These are phyloP conservation scores for Nicotiana noctiflora DNA, from an alignment of 257 asterid genomes.

Conservation along the genomic window DNA sequence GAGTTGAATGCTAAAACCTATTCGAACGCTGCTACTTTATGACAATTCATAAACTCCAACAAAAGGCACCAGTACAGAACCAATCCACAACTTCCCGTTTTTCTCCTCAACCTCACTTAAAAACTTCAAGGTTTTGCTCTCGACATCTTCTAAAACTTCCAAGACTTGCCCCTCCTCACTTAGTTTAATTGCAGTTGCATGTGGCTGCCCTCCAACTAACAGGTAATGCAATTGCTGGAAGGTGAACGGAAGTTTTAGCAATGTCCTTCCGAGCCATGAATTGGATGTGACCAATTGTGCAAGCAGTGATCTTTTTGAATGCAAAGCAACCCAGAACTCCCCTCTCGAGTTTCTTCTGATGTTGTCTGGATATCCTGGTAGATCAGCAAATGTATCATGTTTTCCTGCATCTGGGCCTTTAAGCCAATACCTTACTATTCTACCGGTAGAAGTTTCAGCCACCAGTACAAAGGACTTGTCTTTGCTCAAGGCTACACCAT, in stretches of 20 bases:
- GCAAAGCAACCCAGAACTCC: constrained; percentile 70
- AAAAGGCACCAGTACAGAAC: constrained; percentile 57
- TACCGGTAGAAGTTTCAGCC: constrained; percentile 25
- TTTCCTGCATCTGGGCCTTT: constrained; percentile 48
- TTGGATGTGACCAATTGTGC: constrained; percentile 26
- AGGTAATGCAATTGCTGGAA: constrained; percentile 50
- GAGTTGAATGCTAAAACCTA: background rate
- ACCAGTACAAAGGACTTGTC: constrained; percentile 14
- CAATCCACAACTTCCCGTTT: constrained; percentile 62
- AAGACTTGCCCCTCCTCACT: constrained; percentile 43
- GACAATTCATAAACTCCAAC: constrained; percentile 36
- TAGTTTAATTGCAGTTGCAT: constrained; percentile 54
- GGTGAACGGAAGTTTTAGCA: constrained; percentile 43
- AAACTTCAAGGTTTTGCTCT: constrained; percentile 48
- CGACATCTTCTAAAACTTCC: constrained; percentile 52
- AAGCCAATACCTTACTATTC: constrained; percentile 43
- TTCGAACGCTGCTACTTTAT: background rate
- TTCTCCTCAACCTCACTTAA: constrained; percentile 71
- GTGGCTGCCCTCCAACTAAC: constrained; percentile 55
- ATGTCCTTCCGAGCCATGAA: constrained; percentile 33
- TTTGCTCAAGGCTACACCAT: constrained; percentile 16
- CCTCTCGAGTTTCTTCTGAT: constrained; percentile 52
- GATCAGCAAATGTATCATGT: constrained; percentile 32
- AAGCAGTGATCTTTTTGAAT: constrained; percentile 33
- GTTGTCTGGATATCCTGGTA: constrained; percentile 70